Conservation (phyloP, 2,329 filamentous ascomycete species). For the Cercospora sp. region DNA sequence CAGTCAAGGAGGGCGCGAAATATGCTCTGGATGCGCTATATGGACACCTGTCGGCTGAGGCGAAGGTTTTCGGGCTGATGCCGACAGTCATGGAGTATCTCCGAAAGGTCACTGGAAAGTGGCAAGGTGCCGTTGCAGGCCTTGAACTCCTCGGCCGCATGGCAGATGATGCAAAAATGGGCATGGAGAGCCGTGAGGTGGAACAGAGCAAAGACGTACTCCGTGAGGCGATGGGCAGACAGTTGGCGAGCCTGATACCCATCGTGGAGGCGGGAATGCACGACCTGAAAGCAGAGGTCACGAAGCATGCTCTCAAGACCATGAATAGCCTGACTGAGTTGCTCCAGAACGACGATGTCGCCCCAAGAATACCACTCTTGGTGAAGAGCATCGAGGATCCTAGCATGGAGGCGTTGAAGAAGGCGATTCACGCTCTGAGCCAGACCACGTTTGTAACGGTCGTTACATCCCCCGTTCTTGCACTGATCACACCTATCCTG, state of each 20-base stretch:
- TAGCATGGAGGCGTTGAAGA: slow-evolving; percentile 81
- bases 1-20: slow-evolving; percentile 87
- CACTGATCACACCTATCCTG: slow-evolving; percentile 88
- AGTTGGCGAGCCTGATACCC: slow-evolving; percentile 83
- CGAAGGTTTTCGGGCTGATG: slow-evolving; percentile 77
- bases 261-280: slow-evolving; percentile 93
- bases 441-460: slow-evolving; percentile 98
- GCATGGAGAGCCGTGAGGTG: slow-evolving; percentile 78
- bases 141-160: slow-evolving; percentile 84
- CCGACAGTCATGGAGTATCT: slow-evolving; percentile 76
- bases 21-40: slow-evolving; percentile 93
- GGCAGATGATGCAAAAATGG: slow-evolving; percentile 90
- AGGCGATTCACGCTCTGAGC: slow-evolving; percentile 93
- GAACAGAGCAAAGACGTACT: slow-evolving; percentile 85
- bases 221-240: slow-evolving; percentile 84
- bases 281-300: slow-evolving; percentile 84
- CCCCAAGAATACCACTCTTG: slow-evolving; percentile 84
- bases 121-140: slow-evolving; percentile 92
- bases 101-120: slow-evolving; percentile 83
- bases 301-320: slow-evolving; percentile 84
- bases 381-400: slow-evolving; percentile 96
- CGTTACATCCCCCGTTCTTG: slow-evolving; percentile 92
- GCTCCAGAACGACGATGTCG: slow-evolving; percentile 94
- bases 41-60: slow-evolving; percentile 73
- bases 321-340: slow-evolving; percentile 90